Base-by-base conservation (phyloP, 2,329 filamentous ascomycete species). In the Monilinia polystroma region DNA sequence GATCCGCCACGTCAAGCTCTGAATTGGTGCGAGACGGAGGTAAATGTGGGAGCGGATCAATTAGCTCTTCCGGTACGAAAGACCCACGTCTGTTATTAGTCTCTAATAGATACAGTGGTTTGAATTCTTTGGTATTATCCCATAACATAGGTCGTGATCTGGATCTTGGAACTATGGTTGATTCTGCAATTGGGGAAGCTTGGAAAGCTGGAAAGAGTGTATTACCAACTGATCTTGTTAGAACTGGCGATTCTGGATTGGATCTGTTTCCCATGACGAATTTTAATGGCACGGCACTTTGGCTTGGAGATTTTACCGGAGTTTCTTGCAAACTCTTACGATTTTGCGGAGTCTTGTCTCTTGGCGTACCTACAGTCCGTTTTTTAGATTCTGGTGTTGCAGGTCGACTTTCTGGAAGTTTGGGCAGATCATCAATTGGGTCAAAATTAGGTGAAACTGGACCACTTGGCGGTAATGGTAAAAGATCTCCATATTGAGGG, bases 101-200 rank as follows among this genome's bases (percentile, higher is more conserved):
- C 76, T 96, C 91, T 8, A 96, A 86, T 29, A 97, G 87, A 77
- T 91, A 94, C 11, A 97, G 80, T 0, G 93, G 93, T 71, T 90
- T 88, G 73, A 93, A 89, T 75, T 95, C 92, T 65, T 85, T 85
- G 23, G 83, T 83, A 51, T 66, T 85, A 55, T 87, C 86, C 86
- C 86, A 88, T 0, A 85, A 88, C 16, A 80, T 86, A 16, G 85
- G 85, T 6, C 86, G 81, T 29, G 81, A 73, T 53, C 78, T 75
- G 60, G 78, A 76, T 71, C 79, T 81, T 18, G 73, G 72, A 18
- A 77, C 75, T 75, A 66, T 70, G 73, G 23, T 75, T n/a, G 71
- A 70, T 47, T 74, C 70, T 53, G 67, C 74, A 72, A 53, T 70
- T 56, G 69, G 67, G 51, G 75, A 77, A 38, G 72, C 52, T 70